Evolutionary conservation across 352 stramenopile species (phyloP), one percentile per base, ranked within the genome.

Genomic region (Pythium pyrilobum): DNA sequence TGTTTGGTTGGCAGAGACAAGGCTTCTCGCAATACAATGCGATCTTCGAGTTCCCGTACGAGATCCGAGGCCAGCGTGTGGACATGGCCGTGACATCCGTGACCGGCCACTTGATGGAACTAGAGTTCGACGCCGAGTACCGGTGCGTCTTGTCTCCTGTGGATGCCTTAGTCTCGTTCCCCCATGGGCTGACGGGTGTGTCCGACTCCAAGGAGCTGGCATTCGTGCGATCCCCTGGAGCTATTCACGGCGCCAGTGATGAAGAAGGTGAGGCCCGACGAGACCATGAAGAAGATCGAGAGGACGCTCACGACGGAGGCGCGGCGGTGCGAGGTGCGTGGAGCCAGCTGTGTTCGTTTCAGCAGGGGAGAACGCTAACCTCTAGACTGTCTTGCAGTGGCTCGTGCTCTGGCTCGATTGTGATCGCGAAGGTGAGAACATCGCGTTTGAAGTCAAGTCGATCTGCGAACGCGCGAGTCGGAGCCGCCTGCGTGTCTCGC

Each of bases 371-470:
- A 15, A 4, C 9, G 28, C 21, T 41, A 15, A 42, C 10, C 16
- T 29, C 5, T 27, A 32, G 27, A 8, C 2, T 49, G 4, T 20
- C 29, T 2, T 9, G n/a, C 39, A 95, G 85, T 93, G 83, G 77
- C 81, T 99, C 1, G 77, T 98, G 28, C 71, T 98, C 28, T 99
- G 98, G 98, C 72, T 99, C 21, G 98, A 99, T 92, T 99, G 97
- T 62, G 98, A 99, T 90, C 89, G 96, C 24, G 98, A 99, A 67
- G 97, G 97, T n/a, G 97, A 99, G 67, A 98, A 98, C 48, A 99
- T 99, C 64, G 95, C 89, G 12, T 98, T 97, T 65, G 97, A 99
- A 67, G 88, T 98, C 27, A 96, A 96, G 34, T 41, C 72, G 28
- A 72, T 97, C 7, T 98, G 92, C 50, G 74, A 85, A 36, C 75